Evolutionary conservation across 2,329 filamentous ascomycete genomes (phyloP).

Genomic region (Colletotrichum somersetense): DNA sequence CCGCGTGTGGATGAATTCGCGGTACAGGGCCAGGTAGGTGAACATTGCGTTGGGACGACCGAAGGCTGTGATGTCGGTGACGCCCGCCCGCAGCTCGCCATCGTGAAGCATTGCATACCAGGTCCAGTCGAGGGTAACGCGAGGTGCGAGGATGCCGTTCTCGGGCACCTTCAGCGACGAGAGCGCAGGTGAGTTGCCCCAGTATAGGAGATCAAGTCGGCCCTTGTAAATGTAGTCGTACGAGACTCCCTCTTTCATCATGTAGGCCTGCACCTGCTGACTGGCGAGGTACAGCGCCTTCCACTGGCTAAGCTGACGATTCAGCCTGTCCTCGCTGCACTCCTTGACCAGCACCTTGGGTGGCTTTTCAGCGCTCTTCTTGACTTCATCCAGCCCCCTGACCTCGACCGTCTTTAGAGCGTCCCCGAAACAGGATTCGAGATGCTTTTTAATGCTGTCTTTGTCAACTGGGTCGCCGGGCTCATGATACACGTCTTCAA

Average conservation of each 20-base stretch:
- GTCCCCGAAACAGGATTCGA: conserved; percentile 41
- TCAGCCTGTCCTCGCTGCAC: conserved; percentile 38
- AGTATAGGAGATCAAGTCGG: conserved; percentile 38
- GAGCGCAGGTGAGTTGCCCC: conserved; percentile 39
- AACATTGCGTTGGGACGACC: conserved; percentile 42
- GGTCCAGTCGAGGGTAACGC: conserved; percentile 44
- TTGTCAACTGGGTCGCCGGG: conserved; percentile 25
- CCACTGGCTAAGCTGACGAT: conserved; percentile 43
- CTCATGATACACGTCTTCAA: conserved; percentile 42
- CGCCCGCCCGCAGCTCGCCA: conserved; percentile 42
- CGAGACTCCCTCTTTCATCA: conserved; percentile 43
- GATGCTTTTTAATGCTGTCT: conserved; percentile 40
- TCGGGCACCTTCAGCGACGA: conserved; percentile 36
- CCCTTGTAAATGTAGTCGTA: conserved; percentile 42
- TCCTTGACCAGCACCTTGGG: conserved; percentile 33
- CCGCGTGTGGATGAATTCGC: conserved; percentile 40
- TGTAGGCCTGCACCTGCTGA: conserved; percentile 51
- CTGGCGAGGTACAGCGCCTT: conserved; percentile 46
- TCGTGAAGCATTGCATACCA: conserved; percentile 44
- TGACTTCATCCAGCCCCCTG: conserved; percentile 30
- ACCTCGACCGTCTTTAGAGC: conserved; percentile 42
- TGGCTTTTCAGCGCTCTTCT: conserved; percentile 34
- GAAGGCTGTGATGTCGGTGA: conserved; percentile 44
- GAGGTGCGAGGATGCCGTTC: conserved; percentile 41
- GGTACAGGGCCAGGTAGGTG: conserved; percentile 42